These are phyloP conservation scores for Kokia cookei DNA, from an alignment of 441 rosid species.

Conservation along the genomic window DNA sequence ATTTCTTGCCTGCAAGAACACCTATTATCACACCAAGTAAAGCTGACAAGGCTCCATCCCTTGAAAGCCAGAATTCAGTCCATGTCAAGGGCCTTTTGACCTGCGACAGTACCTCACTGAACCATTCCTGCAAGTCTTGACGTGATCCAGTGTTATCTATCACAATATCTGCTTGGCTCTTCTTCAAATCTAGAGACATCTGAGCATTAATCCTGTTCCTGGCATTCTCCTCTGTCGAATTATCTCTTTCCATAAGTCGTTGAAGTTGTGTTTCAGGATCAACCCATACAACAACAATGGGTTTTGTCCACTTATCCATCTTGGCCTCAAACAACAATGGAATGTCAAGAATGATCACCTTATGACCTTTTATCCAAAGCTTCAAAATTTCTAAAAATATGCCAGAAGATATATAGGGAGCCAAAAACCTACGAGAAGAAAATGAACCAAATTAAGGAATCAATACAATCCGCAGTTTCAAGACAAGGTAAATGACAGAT, in stretches of 20 bases:
- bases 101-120: conserved; percentile 38
- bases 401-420: conserved; percentile 55
- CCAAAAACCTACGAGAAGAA: conserved; percentile 48
- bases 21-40: conserved; percentile 35
- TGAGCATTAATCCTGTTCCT: conserved; percentile 69
- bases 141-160: conserved; percentile 67
- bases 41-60: conserved; percentile 57
- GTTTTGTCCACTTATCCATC: conserved; percentile 75
- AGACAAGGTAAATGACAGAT: background rate
- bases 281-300: conserved; percentile 30
- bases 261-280: conserved; percentile 47
- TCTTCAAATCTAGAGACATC: conserved; percentile 67
- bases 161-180: conserved; percentile 59
- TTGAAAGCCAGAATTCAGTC: conserved; percentile 72
- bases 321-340: conserved; percentile 77
- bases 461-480: background rate
- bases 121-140: conserved; percentile 52
- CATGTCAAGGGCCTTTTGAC: conserved; percentile 60
- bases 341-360: conserved; percentile 61
- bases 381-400: conserved; percentile 52
- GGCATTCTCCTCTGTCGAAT: conserved; percentile 42
- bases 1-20: conserved; percentile 31
- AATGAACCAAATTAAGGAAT: background rate
- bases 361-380: conserved; percentile 60
- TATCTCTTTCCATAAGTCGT: conserved; percentile 32